These are phyloP conservation scores for Cryphonectria japonica DNA, from an alignment of 2,329 filamentous ascomycete species.

Conservation along the genomic window DNA sequence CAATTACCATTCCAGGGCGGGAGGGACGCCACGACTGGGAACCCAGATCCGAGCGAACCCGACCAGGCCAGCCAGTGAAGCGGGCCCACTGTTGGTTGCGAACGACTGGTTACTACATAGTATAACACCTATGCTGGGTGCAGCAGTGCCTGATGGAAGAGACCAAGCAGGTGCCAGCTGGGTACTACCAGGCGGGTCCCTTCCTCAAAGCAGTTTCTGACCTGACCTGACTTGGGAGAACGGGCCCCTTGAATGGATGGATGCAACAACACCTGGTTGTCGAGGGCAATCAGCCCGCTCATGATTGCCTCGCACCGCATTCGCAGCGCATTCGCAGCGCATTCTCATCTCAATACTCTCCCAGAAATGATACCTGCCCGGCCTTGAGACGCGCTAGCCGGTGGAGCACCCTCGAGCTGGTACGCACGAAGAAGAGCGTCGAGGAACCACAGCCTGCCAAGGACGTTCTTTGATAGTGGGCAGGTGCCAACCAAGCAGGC, in stretches of 20 bases:
- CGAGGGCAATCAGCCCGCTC: not conserved
- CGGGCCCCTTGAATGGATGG: not conserved
- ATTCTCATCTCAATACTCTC: not conserved
- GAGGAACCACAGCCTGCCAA: too few relatives aligned
- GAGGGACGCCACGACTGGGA: not conserved
- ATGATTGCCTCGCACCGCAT: not conserved
- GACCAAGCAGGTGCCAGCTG: too few relatives aligned
- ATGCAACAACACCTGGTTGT: conserved; percentile 8
- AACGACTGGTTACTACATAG: not conserved
- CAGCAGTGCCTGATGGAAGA: not conserved
- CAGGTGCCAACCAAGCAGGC: not conserved
- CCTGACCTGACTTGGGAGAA: not conserved
- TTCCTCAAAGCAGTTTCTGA: too few relatives aligned
- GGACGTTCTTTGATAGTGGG: not conserved
- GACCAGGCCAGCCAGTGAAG: not conserved
- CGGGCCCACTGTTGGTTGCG: too few relatives aligned
- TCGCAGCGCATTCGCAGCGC: not conserved
- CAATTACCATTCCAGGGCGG: not conserved
- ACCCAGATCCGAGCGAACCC: too few relatives aligned
- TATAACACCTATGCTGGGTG: not conserved
- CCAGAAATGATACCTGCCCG: not conserved
- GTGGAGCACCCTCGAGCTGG: not conserved
- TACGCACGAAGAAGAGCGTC: not conserved
- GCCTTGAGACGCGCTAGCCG: not conserved
- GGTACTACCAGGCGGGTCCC: too few relatives aligned